A percentile compares a stretch with the other conserved stretches of the same genome.
These are phyloP conservation scores for Cornus suecica DNA, from an alignment of 148 eudicot genomes.

Conservation along the genomic window DNA sequence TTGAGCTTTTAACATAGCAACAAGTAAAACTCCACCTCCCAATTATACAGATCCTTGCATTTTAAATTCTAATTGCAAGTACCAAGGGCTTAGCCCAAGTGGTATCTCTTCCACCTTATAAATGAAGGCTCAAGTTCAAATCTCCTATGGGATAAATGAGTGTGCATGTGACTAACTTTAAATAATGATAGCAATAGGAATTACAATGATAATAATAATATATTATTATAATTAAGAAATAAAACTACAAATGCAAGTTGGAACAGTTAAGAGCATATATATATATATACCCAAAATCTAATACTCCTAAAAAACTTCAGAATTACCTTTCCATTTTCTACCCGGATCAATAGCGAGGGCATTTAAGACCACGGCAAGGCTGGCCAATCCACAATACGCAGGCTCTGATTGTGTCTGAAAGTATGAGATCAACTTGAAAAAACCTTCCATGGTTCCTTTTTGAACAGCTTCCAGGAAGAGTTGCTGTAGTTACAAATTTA, in stretches of 20 bases:
- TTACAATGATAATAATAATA: too few species aligned
- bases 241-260: not conserved
- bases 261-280: not conserved
- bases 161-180: too few species aligned
- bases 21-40: not conserved
- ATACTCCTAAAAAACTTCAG: not conserved
- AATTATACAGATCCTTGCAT: not conserved
- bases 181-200: too few species aligned
- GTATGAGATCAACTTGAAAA: slow-evolving; percentile 81
- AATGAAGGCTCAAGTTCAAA: too few species aligned
- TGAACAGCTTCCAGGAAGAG: slow-evolving; percentile 78
- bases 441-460: slow-evolving; percentile 75
- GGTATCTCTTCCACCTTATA: not conserved
- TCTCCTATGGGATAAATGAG: too few species aligned
- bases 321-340: slow-evolving; percentile 94
- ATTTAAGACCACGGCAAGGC: slow-evolving; percentile 90
- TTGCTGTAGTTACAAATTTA: slow-evolving; percentile 49
- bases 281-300: too few species aligned
- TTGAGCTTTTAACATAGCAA: too few species aligned
- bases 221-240: too few species aligned
- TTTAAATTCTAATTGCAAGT: too few species aligned
- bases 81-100: not conserved
- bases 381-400: slow-evolving; percentile 97
- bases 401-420: slow-evolving; percentile 99
- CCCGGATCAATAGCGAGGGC: slow-evolving; percentile 95